Evolutionary conservation across 2,329 filamentous ascomycete species (phyloP), one percentile per base, ranked within the genome.

Genomic region (Cercospora zeae-maydis): DNA sequence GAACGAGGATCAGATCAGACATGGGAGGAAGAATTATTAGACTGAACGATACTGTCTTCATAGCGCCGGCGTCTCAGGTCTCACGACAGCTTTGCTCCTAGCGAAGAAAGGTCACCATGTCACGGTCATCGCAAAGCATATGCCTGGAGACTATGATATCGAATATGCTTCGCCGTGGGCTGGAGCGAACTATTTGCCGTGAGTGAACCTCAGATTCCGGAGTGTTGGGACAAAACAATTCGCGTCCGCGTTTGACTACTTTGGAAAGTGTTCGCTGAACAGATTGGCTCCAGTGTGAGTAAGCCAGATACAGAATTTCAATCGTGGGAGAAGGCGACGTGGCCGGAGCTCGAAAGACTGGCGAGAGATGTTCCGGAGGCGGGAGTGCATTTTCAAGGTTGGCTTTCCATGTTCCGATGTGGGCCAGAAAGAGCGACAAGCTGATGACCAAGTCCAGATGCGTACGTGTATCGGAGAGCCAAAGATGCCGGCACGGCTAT

Each of bases 131-230:
- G 89, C 91, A 4, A 96, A 93, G 73, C 90, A 96, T 74, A 95
- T 96, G 89, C 93, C 93, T 0, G 93, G 93, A 36, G 93, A 97
- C 79, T 95, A 93, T 76, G 90, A 93, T 68, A 88, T 93, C 69
- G 89, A 96, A 80, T 97, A 96, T 75, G 88, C 91, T 0, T 96
- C 91, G 5, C 92, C 91, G 0, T 96, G 91, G 89, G 92, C 92
- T 3, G 92, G 92, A 13, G 92, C 91, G 65, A 93, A 95, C 73
- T 88, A 87, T 72, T 75, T 89, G 63, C 91, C 89, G 71, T 72
- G 62, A 65, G 69, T 69, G n/a, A n/a, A n/a, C n/a, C n/a, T n/a
- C n/a, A n/a, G n/a, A n/a, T n/a, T n/a, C n/a, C n/a, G n/a, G n/a
- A n/a, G n/a, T n/a, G n/a, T n/a, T n/a, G n/a, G n/a, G n/a, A n/a